Evolutionary conservation across 306 rosid genomes (phyloP), one percentile per base, ranked within the genome.

Genomic region (Comarum palustre): DNA sequence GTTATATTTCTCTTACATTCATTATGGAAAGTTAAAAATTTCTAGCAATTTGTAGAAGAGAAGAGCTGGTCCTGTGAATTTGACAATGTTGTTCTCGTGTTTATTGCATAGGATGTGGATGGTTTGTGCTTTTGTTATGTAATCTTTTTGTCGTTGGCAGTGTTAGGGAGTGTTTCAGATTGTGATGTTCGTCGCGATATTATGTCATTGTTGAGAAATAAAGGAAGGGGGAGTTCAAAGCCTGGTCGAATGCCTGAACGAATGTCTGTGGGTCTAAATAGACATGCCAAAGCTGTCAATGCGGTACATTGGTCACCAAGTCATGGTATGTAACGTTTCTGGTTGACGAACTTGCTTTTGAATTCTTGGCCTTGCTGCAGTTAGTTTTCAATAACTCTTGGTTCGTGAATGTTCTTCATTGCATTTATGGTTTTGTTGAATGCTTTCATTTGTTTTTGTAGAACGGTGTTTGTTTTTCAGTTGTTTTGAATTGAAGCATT

Each of bases 231-330:
- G 64, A 72, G 42, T 67, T 68, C 75, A 43, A 78, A 69, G 66
- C 73, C 66, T 17, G 84, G 71, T 31, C 52, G 43, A 39, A 47
- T 79, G 68, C 73, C 88, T 48, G 87, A 88, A 51, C 84, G 68
- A 77, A 75, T 87, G 79, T 82, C 86, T 58, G 82, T 71, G 20
- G 43, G 85, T 73, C 83, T 91, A 2, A 52, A 31, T 58, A 81
- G 85, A 36, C 96, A 91, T 82, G 69, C 85, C 54, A 91, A 84
- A 81, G 93, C 91, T 52, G 93, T 85, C 72, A 91, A 77, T 83
- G 87, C 91, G 38, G 46, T 91, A 69, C 89, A 91, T 72, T 94
- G 97, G 97, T 94, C 96, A 8, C 83, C 91, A 36, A 83, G 79
- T 76, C 85, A 91, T 68, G 83, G 97, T 94, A 78, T 76, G 77